phyloP scores from a whole-genome alignment of 208 protist genomes.

The Kentomonas sorsogonicus region DNA sequence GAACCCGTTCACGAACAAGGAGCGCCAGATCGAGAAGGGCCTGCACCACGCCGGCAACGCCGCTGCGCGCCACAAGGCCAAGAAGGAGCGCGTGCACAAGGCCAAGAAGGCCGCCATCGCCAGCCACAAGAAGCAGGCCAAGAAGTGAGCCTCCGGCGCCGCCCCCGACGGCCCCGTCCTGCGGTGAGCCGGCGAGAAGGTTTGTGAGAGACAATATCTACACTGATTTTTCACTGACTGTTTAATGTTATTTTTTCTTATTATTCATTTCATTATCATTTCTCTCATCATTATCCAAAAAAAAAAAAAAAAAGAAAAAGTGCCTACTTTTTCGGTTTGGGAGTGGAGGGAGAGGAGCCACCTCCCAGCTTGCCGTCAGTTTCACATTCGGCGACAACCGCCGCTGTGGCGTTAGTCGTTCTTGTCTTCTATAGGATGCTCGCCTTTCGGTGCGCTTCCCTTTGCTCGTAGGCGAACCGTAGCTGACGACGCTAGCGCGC shows the following conservation, averaged over 20 bases:
- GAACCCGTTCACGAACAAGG: slow-evolving; percentile 71
- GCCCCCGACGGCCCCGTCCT: too few relatives aligned
- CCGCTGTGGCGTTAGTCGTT: too few relatives aligned
- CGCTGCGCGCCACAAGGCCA: slow-evolving; percentile 43
- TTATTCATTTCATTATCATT: slow-evolving; percentile 7
- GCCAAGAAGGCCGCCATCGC: slow-evolving; percentile 41
- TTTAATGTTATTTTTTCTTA: background rate
- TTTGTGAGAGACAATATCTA: slow-evolving; percentile 9
- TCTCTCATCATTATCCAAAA: background rate
- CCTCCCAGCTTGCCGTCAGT: too few relatives aligned
- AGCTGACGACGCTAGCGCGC: too few relatives aligned
- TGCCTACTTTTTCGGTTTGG: too few relatives aligned
- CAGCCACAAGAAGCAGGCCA: slow-evolving; percentile 29
- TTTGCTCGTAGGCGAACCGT: too few relatives aligned
- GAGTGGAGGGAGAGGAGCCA: too few relatives aligned
- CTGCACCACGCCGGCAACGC: slow-evolving; percentile 43
- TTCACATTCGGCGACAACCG: too few relatives aligned
- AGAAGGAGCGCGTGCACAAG: slow-evolving; percentile 33
- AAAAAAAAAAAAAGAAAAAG: slow-evolving; percentile 5
- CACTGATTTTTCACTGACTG: background rate
- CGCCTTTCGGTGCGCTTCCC: too few relatives aligned
- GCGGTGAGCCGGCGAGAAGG: background rate
- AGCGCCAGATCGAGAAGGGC: slow-evolving; percentile 43
- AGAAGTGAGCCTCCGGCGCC: background rate
- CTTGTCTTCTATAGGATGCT: too few relatives aligned